These are phyloP conservation scores for Alectoria sarmentosa DNA, from an alignment of 495 filamentous ascomycete species.

Conservation along the genomic window DNA sequence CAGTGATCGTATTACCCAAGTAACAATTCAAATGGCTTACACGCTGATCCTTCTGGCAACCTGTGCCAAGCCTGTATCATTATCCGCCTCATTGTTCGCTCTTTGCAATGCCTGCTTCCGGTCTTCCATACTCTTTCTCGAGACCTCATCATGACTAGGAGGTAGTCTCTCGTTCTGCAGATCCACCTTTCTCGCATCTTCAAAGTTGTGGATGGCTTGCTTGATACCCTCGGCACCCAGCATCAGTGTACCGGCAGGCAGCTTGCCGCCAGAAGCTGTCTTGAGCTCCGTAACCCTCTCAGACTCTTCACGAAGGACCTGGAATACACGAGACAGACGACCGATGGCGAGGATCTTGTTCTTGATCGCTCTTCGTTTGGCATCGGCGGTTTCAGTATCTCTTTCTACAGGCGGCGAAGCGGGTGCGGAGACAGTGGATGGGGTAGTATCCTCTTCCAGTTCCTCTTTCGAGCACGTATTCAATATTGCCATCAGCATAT, in stretches of 20 bases:
- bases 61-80: constrained; percentile 75
- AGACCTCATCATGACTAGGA: constrained; percentile 86
- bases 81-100: constrained; percentile 79
- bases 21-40: constrained; percentile 50
- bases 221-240: constrained; percentile 97
- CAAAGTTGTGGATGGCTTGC: constrained; percentile 94
- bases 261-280: constrained; percentile 85
- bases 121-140: constrained; percentile 68
- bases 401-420: constrained; percentile 57
- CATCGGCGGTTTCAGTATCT: constrained; percentile 80
- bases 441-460: constrained; percentile 71
- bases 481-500: constrained; percentile 98
- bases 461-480: constrained; percentile 98
- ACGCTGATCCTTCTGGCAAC: constrained; percentile 91
- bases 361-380: constrained; percentile 92
- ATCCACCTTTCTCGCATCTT: constrained; percentile 97
- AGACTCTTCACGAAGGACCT: constrained; percentile 94
- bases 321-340: constrained; percentile 94
- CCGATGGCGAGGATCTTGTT: constrained; percentile 99
- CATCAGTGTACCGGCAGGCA: constrained; percentile 95
- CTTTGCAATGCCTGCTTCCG: constrained; percentile 75
- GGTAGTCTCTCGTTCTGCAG: constrained; percentile 92
- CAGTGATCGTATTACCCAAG: background rate
- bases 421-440: constrained; percentile 49
- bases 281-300: constrained; percentile 96